Evolutionary conservation across 768 basidiomycete species (phyloP), one percentile per base, ranked within the genome.

Genomic region (Lactifluus piperatus): DNA sequence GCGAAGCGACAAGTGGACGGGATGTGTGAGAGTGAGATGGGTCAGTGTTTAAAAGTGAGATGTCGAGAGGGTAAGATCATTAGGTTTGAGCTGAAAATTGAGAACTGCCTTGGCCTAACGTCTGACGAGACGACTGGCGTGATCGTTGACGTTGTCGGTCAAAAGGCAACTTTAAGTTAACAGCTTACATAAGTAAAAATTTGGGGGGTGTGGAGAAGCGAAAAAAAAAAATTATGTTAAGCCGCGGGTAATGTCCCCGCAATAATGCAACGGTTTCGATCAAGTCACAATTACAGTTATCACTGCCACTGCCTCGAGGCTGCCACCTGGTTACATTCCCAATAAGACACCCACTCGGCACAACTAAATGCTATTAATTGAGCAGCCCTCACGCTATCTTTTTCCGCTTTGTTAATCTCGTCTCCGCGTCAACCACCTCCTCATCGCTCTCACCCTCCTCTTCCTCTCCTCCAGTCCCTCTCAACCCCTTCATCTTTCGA

Each of bases 401-500:
- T 36, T 51, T 62, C 58, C 65, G 54, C 45, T 69, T 69, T 50
- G 50, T 52, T 8, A 54, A 58, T 30, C 50, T 57, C 26, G 48
- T 44, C 8, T 50, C 64, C 30, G 5, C 30, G 8, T 4, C 8
- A 29, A 60, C 72, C 34, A 66, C 65, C 43, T 64, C 71, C 36
- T 54, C 58, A n/a, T 61, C 62, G 50, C 51, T 56, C 13, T 49
- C 61, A 41, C 56, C 54, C 65, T 65, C 43, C 32, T 57, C 50
- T 18, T 49, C 63, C 47, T 67, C 72, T 24, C 54, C 57, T 43
- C 69, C 73, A n/a, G n/a, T n/a, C 34, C 70, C 69, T 69, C 85
- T 89, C 62, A 99, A 72, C 10, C 91, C 95, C 76, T 97, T 98
- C 91, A 98, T 95, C 79, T 97, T 97, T 69, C 93, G 80, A 58